Conservation (phyloP, 768 basidiomycete genomes). For the Boletellus emodensis region DNA sequence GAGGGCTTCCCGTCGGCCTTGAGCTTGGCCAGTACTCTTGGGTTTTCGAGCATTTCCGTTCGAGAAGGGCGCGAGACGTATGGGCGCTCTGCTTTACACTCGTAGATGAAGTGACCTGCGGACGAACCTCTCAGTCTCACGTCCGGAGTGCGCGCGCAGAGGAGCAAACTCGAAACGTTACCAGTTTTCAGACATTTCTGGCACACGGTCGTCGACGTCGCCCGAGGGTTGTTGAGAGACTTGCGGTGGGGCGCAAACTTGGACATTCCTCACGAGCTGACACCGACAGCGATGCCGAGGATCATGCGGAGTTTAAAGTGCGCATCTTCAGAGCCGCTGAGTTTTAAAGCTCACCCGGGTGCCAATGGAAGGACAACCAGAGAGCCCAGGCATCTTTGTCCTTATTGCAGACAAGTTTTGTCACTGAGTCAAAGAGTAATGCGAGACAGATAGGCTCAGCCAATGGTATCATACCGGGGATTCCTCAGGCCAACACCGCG, state of each 20-base stretch:
- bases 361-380: too few species aligned
- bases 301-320: slow-evolving; percentile 7
- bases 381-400: too few species aligned
- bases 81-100: slow-evolving; percentile 79
- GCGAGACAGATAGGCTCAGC: too few species aligned
- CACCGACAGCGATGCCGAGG: neutral
- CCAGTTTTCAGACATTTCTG: slow-evolving; percentile 79
- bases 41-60: slow-evolving; percentile 81
- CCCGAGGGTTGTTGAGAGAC: slow-evolving; percentile 58
- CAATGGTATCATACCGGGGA: too few species aligned
- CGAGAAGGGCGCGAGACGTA: slow-evolving; percentile 89
- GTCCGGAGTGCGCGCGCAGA: neutral
- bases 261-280: slow-evolving; percentile 51
- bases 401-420: too few species aligned
- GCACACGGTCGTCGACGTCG: slow-evolving; percentile 66
- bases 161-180: slow-evolving; percentile 14
- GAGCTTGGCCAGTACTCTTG: slow-evolving; percentile 59
- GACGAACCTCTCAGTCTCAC: neutral
- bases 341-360: too few species aligned
- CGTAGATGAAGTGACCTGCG: slow-evolving; percentile 84
- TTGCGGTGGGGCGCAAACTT: slow-evolving; percentile 74
- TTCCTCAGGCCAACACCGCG: too few species aligned
- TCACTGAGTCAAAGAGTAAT: too few species aligned
- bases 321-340: neutral
- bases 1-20: slow-evolving; percentile 70